A percentile compares a stretch with the other conserved stretches of the same genome.
Evolutionary conservation across 2,329 filamentous ascomycete genomes (phyloP).

Genomic region (Teratosphaeria destructans): DNA sequence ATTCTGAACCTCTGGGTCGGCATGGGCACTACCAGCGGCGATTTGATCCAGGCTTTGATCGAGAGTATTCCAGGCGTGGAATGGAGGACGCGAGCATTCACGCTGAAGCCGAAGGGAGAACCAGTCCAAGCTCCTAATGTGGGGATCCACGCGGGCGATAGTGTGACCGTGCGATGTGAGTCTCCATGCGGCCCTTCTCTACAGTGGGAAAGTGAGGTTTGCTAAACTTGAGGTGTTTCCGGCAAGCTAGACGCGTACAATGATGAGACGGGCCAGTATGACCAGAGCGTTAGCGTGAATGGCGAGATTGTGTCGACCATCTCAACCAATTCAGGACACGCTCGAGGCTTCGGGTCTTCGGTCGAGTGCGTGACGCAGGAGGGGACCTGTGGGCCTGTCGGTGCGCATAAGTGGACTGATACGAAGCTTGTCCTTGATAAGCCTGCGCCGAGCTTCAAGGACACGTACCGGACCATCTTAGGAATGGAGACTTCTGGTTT

Average conservation of each 20-base stretch:
- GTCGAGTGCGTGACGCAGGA: constrained; percentile 14
- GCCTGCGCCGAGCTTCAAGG: constrained; percentile 18
- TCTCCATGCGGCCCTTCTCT: background rate
- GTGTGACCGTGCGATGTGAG: background rate
- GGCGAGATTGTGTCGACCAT: constrained; percentile 32
- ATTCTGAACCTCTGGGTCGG: constrained; percentile 38
- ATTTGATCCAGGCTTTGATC: constrained; percentile 39
- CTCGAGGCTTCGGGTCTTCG: constrained; percentile 1
- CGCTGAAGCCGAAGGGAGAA: background rate
- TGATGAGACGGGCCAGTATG: background rate
- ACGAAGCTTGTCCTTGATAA: constrained; percentile 28
- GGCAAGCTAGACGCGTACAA: background rate
- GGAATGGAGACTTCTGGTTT: background rate
- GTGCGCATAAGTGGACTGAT: constrained; percentile 33
- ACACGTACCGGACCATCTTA: background rate
- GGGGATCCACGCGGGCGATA: background rate
- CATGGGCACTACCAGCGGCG: constrained; percentile 38
- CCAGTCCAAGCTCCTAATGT: background rate
- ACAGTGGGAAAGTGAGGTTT: background rate
- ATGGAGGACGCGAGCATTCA: background rate
- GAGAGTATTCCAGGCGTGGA: constrained; percentile 6
- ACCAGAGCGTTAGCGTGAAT: constrained; percentile 11
- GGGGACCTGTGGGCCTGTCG: constrained; percentile 30
- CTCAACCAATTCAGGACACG: constrained; percentile 24
- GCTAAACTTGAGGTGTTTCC: background rate